Percentiles rank a stretch among this genome's conserved stretches.
Conservation (phyloP, 805 yeast species). For the Sugiyamaella mastotermitis region DNA sequence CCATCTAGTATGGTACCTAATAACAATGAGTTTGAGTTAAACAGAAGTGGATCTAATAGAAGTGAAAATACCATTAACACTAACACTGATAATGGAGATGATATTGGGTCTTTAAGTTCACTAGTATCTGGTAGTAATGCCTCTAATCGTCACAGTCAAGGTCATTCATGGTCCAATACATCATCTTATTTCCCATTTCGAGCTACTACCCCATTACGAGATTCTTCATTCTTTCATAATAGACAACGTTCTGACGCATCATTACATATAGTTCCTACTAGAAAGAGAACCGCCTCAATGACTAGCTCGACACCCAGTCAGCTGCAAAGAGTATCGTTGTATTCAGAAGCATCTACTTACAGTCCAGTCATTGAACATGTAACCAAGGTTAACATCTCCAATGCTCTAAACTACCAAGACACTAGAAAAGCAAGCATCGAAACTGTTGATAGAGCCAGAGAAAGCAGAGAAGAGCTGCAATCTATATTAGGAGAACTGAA, state of each 20-base stretch:
- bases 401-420: conserved; percentile 1
- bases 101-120: too few species aligned
- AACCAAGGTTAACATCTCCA: conserved; percentile 14
- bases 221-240: conserved; percentile 4
- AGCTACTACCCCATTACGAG: background rate
- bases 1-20: too few species aligned
- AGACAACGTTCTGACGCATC: background rate
- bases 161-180: too few species aligned
- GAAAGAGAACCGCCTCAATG: conserved; percentile 1
- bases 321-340: conserved; percentile 11
- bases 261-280: background rate
- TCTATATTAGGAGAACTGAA: conserved; percentile 15
- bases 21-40: too few species aligned
- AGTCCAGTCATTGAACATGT: conserved; percentile 21
- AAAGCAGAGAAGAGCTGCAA: conserved; percentile 16
- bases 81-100: too few species aligned
- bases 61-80: too few species aligned
- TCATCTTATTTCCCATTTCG: background rate
- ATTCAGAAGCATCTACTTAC: conserved; percentile 15
- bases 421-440: conserved; percentile 1
- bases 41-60: too few species aligned
- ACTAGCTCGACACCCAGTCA: conserved; percentile 2
- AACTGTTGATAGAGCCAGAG: conserved; percentile 13
- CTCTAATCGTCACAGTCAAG: too few species aligned
- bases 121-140: too few species aligned